Conservation (phyloP, 2,329 filamentous ascomycete species). For the Colletotrichum lini region DNA sequence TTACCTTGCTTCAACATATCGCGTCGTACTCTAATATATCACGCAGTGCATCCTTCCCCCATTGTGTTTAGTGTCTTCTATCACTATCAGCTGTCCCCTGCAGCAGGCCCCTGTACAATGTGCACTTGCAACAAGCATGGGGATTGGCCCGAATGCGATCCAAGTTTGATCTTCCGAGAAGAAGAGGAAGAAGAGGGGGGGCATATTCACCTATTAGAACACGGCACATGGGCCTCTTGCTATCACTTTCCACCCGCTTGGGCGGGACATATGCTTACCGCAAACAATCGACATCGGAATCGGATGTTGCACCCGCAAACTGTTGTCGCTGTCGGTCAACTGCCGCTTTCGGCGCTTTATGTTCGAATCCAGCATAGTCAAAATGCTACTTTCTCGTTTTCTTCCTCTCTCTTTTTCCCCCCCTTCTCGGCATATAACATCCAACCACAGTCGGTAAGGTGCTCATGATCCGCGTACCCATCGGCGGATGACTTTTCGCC, state of each 20-base stretch:
- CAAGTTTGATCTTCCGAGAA: neutral
- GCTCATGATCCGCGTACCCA: neutral
- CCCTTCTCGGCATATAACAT: neutral
- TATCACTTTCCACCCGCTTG: neutral
- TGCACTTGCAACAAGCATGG: neutral
- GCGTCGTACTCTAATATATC: too few relatives aligned
- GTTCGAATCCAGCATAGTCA: neutral
- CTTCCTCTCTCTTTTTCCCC: neutral
- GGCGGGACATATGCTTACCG: slow-evolving; percentile 11
- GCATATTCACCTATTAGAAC: neutral
- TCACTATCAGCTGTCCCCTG: neutral
- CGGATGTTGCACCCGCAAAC: slow-evolving; percentile 28
- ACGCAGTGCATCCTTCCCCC: neutral
- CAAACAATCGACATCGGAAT: slow-evolving; percentile 10
- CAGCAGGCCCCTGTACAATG: neutral
- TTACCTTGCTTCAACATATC: neutral
- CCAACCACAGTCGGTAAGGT: neutral
- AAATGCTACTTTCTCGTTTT: neutral
- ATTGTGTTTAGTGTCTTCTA: neutral
- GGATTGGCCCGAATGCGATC: neutral
- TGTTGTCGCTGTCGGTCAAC: slow-evolving; percentile 1
- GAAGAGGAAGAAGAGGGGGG: too few relatives aligned
- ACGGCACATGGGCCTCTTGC: slow-evolving; percentile 3
- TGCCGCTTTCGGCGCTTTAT: slow-evolving; percentile 19
- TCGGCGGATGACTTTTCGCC: neutral